Conservation (phyloP, 192 early-diverging fungal genomes). For the Globomyces pollinis-pini region DNA sequence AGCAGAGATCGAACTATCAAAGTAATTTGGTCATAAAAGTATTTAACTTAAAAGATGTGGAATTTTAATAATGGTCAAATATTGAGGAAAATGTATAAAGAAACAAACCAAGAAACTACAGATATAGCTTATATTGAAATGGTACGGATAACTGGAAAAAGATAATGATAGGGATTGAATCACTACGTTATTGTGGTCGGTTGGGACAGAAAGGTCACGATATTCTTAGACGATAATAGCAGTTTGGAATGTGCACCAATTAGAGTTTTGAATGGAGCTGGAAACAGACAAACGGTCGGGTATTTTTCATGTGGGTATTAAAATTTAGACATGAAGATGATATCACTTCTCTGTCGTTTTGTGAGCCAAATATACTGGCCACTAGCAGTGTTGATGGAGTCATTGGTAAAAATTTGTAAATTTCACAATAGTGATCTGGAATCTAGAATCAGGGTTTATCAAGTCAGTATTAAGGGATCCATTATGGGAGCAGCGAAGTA, state of each 20-base stretch:
- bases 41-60: conserved; percentile 63
- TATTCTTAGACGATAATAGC: conserved; percentile 49
- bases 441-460: conserved; percentile 42
- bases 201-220: conserved; percentile 50
- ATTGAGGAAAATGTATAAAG: conserved; percentile 45
- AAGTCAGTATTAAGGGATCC: conserved; percentile 34
- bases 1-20: conserved; percentile 49
- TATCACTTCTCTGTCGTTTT: conserved; percentile 44
- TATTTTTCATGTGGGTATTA: too few species aligned
- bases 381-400: conserved; percentile 35
- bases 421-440: conserved; percentile 42
- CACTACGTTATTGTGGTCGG: conserved; percentile 51
- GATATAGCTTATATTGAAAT: conserved; percentile 53
- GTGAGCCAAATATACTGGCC: conserved; percentile 37
- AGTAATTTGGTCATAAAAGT: conserved; percentile 10
- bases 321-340: conserved; percentile 54
- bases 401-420: conserved; percentile 12
- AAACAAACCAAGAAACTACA: conserved; percentile 37
- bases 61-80: conserved; percentile 65
- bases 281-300: conserved; percentile 23
- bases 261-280: conserved; percentile 40
- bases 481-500: conserved; percentile 39
- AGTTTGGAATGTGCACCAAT: conserved; percentile 46
- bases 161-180: conserved; percentile 42
- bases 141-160: conserved; percentile 24